Evolutionary conservation across 371 early-diverging fungal species (phyloP).

Genomic region (Cladochytrium tenue): DNA sequence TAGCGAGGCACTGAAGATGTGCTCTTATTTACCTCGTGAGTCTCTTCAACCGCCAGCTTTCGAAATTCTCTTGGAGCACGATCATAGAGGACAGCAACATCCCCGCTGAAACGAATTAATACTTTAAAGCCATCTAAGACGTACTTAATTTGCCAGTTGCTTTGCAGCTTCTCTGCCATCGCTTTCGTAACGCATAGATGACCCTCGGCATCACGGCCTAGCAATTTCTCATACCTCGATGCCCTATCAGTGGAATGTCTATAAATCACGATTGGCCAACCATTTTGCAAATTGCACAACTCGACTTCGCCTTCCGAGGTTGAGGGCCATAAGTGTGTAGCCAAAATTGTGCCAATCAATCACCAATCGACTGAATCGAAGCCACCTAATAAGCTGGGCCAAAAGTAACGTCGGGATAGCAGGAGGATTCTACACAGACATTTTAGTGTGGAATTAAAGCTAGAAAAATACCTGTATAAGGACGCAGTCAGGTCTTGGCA

Average conservation of each 20-base stretch:
- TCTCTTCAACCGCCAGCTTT: conserved; percentile 20
- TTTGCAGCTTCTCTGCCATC: conserved; percentile 71
- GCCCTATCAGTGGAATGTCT: neutral
- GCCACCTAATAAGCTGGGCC: conserved; percentile 62
- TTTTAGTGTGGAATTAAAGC: conserved; percentile 7
- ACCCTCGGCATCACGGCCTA: conserved; percentile 72
- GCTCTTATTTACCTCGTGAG: conserved; percentile 24
- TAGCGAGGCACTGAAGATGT: conserved; percentile 4
- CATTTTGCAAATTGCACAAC: conserved; percentile 65
- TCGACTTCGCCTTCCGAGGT: conserved; percentile 58
- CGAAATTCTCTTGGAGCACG: conserved; percentile 34
- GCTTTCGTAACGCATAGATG: conserved; percentile 87
- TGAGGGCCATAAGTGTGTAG: conserved; percentile 78
- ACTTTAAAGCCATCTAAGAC: too few species aligned
- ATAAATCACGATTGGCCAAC: conserved; percentile 13
- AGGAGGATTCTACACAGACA: conserved; percentile 84
- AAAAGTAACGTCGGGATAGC: conserved; percentile 88
- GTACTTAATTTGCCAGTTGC: conserved; percentile 62
- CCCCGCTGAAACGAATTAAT: neutral
- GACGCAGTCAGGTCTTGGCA: conserved; percentile 64
- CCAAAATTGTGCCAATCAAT: conserved; percentile 99
- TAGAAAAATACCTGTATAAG: conserved; percentile 93
- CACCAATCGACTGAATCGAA: conserved; percentile 69
- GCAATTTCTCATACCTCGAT: conserved; percentile 65
- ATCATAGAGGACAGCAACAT: conserved; percentile 36